phyloP scores from a whole-genome alignment of 2,329 filamentous ascomycete genomes.

The Epichloe brachyelytri region DNA sequence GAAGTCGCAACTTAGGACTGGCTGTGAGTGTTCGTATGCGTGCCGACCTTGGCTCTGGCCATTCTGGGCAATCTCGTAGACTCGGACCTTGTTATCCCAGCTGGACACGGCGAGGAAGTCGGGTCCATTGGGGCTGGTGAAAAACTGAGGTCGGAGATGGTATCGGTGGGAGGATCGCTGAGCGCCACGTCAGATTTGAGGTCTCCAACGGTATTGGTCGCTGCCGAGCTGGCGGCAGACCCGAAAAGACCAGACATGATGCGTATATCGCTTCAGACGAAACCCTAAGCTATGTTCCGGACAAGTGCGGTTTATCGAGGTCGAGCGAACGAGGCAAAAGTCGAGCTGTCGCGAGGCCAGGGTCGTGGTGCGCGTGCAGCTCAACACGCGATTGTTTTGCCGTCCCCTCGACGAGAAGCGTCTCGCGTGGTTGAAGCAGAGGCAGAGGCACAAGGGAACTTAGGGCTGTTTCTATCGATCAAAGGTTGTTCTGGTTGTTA shows the following conservation, averaged over 20 bases:
- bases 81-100: constrained; percentile 96
- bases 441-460: too few species aligned
- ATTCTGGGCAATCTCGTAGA: constrained; percentile 76
- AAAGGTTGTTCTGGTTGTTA: too few species aligned
- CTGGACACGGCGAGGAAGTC: constrained; percentile 84
- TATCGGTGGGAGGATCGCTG: constrained; percentile 68
- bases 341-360: neutral
- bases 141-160: constrained; percentile 78
- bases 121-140: constrained; percentile 42
- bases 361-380: neutral
- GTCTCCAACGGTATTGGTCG: constrained; percentile 71
- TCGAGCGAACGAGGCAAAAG: neutral
- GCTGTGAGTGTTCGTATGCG: constrained; percentile 72
- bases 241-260: constrained; percentile 55
- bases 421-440: neutral
- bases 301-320: constrained; percentile 6
- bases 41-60: constrained; percentile 78
- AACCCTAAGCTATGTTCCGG: neutral
- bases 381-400: neutral
- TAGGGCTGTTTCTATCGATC: too few species aligned
- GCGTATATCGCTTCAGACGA: neutral
- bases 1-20: constrained; percentile 77
- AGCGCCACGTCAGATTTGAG: constrained; percentile 80
- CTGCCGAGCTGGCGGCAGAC: constrained; percentile 35
- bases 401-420: neutral